Evolutionary conservation across 495 filamentous ascomycete genomes (phyloP).

Genomic region (Patellaria atrata): DNA sequence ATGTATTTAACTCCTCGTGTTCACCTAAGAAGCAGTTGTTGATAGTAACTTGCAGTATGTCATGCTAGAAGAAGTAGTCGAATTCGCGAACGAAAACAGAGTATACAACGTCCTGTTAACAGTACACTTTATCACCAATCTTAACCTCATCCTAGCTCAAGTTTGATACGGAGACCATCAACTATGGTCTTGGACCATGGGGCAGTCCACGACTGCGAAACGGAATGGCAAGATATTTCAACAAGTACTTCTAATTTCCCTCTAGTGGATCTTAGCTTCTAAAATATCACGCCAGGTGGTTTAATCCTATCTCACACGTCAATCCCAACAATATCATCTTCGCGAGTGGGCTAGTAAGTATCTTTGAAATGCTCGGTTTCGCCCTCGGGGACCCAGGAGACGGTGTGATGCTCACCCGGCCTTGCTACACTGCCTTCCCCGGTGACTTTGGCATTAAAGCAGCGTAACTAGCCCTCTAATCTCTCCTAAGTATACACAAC

Average conservation of each 20-base stretch:
- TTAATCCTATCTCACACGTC: slow-evolving; percentile 11
- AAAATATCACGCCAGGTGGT: slow-evolving; percentile 5
- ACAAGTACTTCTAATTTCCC: slow-evolving; percentile 4
- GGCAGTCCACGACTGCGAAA: slow-evolving; percentile 14
- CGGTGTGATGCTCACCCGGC: slow-evolving; percentile 17
- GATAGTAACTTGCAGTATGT: too few relatives aligned
- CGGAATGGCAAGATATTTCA: slow-evolving; percentile 19
- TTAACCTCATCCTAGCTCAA: too few relatives aligned
- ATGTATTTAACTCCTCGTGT: too few relatives aligned
- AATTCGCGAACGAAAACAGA: too few relatives aligned
- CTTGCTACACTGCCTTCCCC: slow-evolving; percentile 17
- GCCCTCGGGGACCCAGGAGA: slow-evolving; percentile 16
- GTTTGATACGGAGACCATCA: slow-evolving; percentile 6
- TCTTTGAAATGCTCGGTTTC: slow-evolving; percentile 18
- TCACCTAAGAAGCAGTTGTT: too few relatives aligned
- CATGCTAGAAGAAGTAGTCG: too few relatives aligned
- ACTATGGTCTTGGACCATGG: slow-evolving; percentile 22
- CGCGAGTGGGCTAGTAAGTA: slow-evolving; percentile 11
- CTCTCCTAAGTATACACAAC: too few relatives aligned
- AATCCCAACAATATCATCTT: slow-evolving; percentile 9
- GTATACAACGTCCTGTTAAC: too few relatives aligned
- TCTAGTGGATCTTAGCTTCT: background rate
- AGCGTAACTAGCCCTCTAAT: too few relatives aligned
- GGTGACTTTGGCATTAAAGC: slow-evolving; percentile 12
- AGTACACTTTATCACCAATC: too few relatives aligned